These are phyloP conservation scores for Rubia occidens DNA, from an alignment of 305 asterid species.

Conservation along the genomic window DNA sequence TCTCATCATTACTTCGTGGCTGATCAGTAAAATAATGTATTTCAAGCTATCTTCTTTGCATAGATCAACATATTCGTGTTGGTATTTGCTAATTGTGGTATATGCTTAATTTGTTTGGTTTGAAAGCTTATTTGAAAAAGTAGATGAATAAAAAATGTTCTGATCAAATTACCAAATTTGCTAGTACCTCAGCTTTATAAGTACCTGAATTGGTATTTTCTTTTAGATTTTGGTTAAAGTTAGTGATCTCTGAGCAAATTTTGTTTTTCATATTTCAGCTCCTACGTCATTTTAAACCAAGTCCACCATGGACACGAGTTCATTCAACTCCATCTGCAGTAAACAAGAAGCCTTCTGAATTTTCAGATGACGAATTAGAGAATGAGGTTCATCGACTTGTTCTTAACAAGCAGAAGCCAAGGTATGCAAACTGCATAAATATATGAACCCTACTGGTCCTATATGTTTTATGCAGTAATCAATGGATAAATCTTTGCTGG, in stretches of 20 bases:
- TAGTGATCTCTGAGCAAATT: not conserved
- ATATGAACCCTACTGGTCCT: not conserved
- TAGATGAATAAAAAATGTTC: not conserved
- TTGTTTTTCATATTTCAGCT: not conserved
- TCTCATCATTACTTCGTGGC: not conserved
- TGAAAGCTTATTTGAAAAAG: not conserved
- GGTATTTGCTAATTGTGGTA: not conserved
- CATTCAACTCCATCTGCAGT: not conserved
- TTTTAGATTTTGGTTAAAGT: not conserved
- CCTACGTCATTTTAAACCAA: not conserved
- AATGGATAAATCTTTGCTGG: not conserved
- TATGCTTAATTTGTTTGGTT: not conserved
- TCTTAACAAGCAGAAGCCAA: constrained; percentile 32
- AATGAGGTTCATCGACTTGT: constrained; percentile 33
- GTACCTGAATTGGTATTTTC: not conserved
- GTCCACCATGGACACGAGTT: constrained; percentile 4
- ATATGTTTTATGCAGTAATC: not conserved
- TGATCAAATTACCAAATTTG: too few relatives aligned
- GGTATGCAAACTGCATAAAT: constrained; percentile 29
- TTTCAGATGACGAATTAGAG: constrained; percentile 41
- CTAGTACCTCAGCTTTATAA: not conserved
- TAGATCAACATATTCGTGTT: not conserved
- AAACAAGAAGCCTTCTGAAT: constrained; percentile 21
- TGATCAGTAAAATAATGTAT: not conserved
- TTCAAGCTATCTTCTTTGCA: not conserved